Conservation (phyloP, 768 basidiomycete species). For the Ramaria sp. region DNA sequence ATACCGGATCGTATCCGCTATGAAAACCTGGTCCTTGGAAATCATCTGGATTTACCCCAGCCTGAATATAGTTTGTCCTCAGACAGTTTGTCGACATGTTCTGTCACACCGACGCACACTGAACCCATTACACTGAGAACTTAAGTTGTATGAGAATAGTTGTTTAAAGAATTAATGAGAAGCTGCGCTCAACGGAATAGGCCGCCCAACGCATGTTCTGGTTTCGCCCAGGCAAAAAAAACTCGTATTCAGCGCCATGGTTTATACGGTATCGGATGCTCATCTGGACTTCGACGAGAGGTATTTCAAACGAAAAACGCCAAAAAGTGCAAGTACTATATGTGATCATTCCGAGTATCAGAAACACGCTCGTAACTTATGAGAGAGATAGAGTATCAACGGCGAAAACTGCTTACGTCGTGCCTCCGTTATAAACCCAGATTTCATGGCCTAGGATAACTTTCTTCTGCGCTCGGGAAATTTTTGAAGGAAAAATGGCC, state of each 20-base stretch:
- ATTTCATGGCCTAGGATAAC: conserved; percentile 54
- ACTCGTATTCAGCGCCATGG: conserved; percentile 60
- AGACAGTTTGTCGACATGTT: not conserved
- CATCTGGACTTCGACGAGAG: conserved; percentile 62
- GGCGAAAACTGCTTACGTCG: conserved; percentile 34
- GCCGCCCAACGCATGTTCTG: conserved; percentile 91
- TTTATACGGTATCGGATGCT: conserved; percentile 75
- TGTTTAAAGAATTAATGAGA: not conserved
- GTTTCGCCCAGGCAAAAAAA: conserved; percentile 67
- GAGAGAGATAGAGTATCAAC: not conserved
- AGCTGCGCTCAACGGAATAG: conserved; percentile 51
- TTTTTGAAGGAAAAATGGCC: conserved; percentile 6
- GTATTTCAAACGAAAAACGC: conserved; percentile 82
- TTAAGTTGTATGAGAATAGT: not conserved
- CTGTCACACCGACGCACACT: conserved; percentile 25
- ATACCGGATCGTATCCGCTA: conserved; percentile 82
- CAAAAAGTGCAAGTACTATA: conserved; percentile 84
- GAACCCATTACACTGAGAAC: conserved; percentile 70
- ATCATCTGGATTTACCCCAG: conserved; percentile 82
- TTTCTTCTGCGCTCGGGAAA: conserved; percentile 23
- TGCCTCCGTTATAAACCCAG: conserved; percentile 47
- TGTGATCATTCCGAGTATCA: too few species aligned
- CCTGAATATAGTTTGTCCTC: not conserved
- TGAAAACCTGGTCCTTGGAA: conserved; percentile 74
- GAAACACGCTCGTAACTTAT: not conserved